Percentiles rank a stretch among this genome's conserved stretches.
Conservation (phyloP, 2,329 filamentous ascomycete species). For the Apiospora arundinis region DNA sequence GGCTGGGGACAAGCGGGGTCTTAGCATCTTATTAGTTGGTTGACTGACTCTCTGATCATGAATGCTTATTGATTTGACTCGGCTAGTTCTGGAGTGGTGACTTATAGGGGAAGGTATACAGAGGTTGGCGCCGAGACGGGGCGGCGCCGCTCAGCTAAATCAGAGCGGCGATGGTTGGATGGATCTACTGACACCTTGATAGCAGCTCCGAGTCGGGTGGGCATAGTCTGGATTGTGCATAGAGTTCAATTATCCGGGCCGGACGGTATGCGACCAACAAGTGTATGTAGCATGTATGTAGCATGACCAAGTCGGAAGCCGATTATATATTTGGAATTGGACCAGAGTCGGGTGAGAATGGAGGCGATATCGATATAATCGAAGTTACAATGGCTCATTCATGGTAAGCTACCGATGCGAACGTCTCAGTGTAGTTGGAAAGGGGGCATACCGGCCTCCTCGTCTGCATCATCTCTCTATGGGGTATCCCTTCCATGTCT, state of each 20-base stretch:
- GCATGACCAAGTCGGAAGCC: not conserved
- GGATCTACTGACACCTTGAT: not conserved
- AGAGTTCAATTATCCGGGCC: not conserved
- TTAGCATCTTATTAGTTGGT: not conserved
- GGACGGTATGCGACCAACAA: not conserved
- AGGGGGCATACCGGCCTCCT: not conserved
- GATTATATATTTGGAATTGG: too few species aligned
- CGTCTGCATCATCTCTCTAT: not conserved
- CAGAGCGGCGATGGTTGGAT: not conserved
- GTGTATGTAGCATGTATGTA: not conserved
- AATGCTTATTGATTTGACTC: too few species aligned
- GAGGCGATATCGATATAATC: not conserved
- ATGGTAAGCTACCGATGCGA: not conserved
- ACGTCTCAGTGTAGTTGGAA: not conserved
- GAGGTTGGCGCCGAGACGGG: conserved; percentile 12
- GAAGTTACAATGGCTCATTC: not conserved
- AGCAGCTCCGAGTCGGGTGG: not conserved
- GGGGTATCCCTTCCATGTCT: conserved; percentile 11
- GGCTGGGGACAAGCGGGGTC: conserved; percentile 8
- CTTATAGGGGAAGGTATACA: not conserved
- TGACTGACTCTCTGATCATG: not conserved
- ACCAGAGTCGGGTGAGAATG: not conserved
- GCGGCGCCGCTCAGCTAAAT: not conserved
- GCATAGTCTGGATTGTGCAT: not conserved
- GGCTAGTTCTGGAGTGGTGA: not conserved